phyloP scores from a whole-genome alignment of 495 filamentous ascomycete genomes.

The Aspergillus affinis region DNA sequence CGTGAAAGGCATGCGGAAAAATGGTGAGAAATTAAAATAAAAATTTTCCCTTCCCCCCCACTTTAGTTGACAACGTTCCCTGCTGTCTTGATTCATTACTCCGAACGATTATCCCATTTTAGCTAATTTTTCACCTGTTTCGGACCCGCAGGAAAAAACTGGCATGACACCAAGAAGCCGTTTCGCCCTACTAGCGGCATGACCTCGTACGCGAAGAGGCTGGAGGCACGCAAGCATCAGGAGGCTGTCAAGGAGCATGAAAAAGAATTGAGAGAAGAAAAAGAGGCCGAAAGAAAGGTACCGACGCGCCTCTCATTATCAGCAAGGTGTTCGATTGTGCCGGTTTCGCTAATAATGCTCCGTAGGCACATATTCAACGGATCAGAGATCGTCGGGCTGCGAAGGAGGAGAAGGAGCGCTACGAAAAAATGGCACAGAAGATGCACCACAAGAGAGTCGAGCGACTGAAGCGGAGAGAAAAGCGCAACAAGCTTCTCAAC shows the following conservation, averaged over 20 bases:
- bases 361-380: constrained; percentile 67
- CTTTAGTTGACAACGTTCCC: constrained; percentile 12
- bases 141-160: constrained; percentile 77
- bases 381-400: constrained; percentile 80
- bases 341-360: constrained; percentile 12
- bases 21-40: constrained; percentile 32
- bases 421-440: constrained; percentile 92
- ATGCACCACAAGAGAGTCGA: constrained; percentile 97
- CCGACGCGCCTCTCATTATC: constrained; percentile 4
- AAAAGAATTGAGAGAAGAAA: constrained; percentile 93
- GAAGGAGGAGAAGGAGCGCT: constrained; percentile 92
- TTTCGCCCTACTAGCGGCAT: constrained; percentile 80
- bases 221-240: constrained; percentile 60
- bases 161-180: constrained; percentile 78
- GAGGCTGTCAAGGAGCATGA: constrained; percentile 82
- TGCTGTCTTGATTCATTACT: background rate
- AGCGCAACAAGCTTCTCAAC: constrained; percentile 94
- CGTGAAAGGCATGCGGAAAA: constrained; percentile 46
- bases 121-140: constrained; percentile 19
- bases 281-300: constrained; percentile 84
- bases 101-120: constrained; percentile 1
- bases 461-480: constrained; percentile 88
- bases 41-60: constrained; percentile 1
- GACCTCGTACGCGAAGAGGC: constrained; percentile 74
- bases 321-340: too few relatives aligned